Evolutionary conservation across 306 rosid genomes (phyloP).

Genomic region (Acacia acuminata): DNA sequence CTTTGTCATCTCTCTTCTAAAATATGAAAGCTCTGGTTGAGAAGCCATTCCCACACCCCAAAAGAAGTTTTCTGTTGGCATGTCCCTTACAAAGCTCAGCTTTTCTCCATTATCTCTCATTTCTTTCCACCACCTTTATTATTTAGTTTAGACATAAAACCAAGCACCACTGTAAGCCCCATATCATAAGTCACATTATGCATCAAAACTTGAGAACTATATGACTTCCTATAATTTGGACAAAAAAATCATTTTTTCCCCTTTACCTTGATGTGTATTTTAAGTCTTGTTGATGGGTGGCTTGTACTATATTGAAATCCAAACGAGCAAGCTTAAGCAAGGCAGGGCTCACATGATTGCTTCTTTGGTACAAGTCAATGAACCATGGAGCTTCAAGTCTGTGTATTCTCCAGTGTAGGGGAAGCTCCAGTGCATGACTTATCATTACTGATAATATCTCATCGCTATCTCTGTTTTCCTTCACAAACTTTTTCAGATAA

Average conservation of each 20-base stretch:
- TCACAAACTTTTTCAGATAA: neutral
- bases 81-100: neutral
- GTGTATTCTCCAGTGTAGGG: neutral
- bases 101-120: neutral
- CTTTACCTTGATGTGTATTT: neutral
- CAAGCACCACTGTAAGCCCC: neutral
- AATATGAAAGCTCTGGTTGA: neutral
- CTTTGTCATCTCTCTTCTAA: neutral
- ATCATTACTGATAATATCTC: neutral
- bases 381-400: neutral
- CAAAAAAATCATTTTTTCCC: neutral
- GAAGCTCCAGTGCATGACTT: neutral
- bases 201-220: neutral
- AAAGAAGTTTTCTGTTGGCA: neutral
- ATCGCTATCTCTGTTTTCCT: neutral
- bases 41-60: neutral
- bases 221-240: neutral
- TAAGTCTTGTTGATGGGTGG: neutral
- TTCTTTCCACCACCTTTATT: neutral
- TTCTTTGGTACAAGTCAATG: neutral
- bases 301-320: neutral
- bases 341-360: neutral
- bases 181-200: neutral
- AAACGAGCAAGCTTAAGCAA: neutral
- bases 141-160: neutral